Conservation (phyloP, 1,284 basidiomycete genomes). For the Malassezia slooffiae region DNA sequence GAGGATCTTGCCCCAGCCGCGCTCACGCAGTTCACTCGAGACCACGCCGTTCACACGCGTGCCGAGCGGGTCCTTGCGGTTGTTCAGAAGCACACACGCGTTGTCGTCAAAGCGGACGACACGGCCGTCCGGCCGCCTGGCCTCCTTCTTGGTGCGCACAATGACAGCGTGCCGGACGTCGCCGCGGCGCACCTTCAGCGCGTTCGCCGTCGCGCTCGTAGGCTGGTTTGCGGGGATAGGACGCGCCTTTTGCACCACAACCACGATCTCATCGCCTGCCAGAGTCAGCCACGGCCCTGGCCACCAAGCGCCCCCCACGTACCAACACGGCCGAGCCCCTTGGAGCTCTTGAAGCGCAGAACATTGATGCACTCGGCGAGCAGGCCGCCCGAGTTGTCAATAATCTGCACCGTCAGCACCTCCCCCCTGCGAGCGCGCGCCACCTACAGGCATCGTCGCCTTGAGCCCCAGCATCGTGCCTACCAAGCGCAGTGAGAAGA, state of each 20-base stretch:
- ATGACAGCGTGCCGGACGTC: conserved; percentile 91
- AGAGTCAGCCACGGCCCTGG: neutral
- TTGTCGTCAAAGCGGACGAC: conserved; percentile 92
- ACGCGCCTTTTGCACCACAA: conserved; percentile 83
- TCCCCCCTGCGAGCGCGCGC: neutral
- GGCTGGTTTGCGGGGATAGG: conserved; percentile 53
- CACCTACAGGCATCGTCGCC: conserved; percentile 39
- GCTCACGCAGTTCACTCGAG: conserved; percentile 74
- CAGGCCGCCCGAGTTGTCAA: conserved; percentile 96
- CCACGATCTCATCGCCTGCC: conserved; percentile 86
- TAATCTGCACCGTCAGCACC: conserved; percentile 56
- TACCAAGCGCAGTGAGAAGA: no score
- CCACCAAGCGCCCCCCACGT: conserved; percentile 12
- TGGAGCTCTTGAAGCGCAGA: conserved; percentile 77
- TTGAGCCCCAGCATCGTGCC: conserved; percentile 43
- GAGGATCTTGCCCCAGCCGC: conserved; percentile 90
- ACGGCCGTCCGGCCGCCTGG: conserved; percentile 73
- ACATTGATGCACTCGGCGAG: conserved; percentile 95
- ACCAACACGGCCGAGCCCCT: conserved; percentile 60
- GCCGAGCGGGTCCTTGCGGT: conserved; percentile 91
- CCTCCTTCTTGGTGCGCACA: conserved; percentile 75
- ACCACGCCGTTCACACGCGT: conserved; percentile 90
- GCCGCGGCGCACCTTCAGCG: conserved; percentile 61
- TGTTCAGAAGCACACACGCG: conserved; percentile 86
- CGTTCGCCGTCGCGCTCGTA: conserved; percentile 37